Percentiles rank a stretch among this genome's conserved stretches.
Evolutionary conservation across 75 land plant genomes (phyloP).

Genomic region (Gnetum montanum): DNA sequence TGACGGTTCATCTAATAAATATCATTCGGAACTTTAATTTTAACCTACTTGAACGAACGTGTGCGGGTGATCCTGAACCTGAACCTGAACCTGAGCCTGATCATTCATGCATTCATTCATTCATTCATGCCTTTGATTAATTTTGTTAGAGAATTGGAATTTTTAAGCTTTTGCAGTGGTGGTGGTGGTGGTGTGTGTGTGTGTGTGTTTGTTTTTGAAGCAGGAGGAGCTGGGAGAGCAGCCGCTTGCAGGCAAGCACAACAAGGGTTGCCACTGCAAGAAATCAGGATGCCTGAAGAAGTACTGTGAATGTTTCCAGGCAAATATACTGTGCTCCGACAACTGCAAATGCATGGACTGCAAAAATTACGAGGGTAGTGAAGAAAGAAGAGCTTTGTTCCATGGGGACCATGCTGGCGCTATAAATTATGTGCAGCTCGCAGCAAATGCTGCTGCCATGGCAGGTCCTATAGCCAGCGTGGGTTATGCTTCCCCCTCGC

Average conservation of each 20-base stretch:
- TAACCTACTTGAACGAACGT: too few species aligned
- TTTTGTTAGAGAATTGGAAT: too few species aligned
- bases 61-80: too few species aligned
- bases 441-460: conserved; percentile 69
- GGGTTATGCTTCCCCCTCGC: conserved; percentile 61
- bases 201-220: background rate
- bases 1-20: too few species aligned
- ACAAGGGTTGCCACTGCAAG: conserved; percentile 98
- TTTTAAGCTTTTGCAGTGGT: too few species aligned
- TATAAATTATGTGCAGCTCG: conserved; percentile 51
- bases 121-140: too few species aligned
- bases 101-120: too few species aligned
- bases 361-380: conserved; percentile 92
- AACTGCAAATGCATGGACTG: conserved; percentile 97
- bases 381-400: conserved; percentile 81
- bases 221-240: conserved; percentile 83
- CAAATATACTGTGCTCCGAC: conserved; percentile 92
- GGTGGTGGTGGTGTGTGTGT: background rate
- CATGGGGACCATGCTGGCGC: conserved; percentile 57
- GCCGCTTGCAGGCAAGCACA: conserved; percentile 65
- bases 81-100: too few species aligned
- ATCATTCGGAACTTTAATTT: too few species aligned
- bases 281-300: conserved; percentile 97
- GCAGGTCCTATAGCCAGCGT: conserved; percentile 48
- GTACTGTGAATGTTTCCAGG: conserved; percentile 98